Percentiles rank a stretch among this genome's conserved stretches.
These are phyloP conservation scores for Phaeodactylum tricornutum DNA, from an alignment of 108 stramenopile genomes.

Conservation along the genomic window DNA sequence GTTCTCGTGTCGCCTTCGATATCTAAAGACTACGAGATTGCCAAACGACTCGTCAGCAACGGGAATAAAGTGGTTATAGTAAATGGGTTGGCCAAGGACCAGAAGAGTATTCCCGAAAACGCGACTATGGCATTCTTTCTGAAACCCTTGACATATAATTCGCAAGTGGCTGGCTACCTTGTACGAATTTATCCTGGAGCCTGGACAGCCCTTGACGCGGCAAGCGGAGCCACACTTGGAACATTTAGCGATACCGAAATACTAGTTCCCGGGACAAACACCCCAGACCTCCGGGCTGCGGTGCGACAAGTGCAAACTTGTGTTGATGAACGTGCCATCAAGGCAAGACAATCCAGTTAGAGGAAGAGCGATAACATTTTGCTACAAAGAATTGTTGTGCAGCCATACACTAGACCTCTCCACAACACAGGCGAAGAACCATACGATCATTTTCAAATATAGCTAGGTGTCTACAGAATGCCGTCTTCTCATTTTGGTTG, in stretches of 20 bases:
- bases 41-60: conserved; percentile 27
- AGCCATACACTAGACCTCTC: no score
- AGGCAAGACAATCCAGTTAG: not conserved
- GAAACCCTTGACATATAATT: conserved; percentile 78
- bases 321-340: conserved; percentile 57
- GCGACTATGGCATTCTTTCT: conserved; percentile 72
- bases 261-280: conserved; percentile 50
- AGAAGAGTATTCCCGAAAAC: conserved; percentile 26
- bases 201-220: conserved; percentile 51
- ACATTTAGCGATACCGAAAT: conserved; percentile 44
- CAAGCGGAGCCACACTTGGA: conserved; percentile 26
- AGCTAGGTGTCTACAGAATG: no score
- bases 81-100: conserved; percentile 61
- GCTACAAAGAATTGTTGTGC: no score
- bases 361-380: no score
- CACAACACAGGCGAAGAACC: no score
- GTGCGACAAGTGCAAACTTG: conserved; percentile 50
- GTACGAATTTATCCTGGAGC: conserved; percentile 38
- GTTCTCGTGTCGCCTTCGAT: conserved; percentile 48
- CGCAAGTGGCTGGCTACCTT: conserved; percentile 58
- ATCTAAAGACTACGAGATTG: conserved; percentile 38
- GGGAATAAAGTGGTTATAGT: conserved; percentile 41
- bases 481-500: no score
- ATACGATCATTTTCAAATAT: no score
- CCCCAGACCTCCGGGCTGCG: conserved; percentile 55